Conservation (phyloP, 192 early-diverging fungal species). For the Dissophora ornata region DNA sequence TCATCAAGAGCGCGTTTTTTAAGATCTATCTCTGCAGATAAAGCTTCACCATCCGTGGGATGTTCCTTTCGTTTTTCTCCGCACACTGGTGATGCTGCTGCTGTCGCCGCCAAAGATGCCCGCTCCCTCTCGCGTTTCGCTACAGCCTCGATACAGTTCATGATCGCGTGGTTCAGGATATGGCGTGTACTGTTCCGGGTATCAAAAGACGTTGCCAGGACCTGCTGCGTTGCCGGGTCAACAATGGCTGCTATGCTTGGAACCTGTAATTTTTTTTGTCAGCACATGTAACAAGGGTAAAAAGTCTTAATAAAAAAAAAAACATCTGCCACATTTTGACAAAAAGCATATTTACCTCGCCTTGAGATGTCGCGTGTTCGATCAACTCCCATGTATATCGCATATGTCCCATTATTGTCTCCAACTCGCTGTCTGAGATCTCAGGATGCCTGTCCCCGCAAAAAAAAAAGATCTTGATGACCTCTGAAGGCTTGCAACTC, state of each 20-base stretch:
- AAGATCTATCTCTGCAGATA: slow-evolving; percentile 5
- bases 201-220: slow-evolving; percentile 63
- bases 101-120: not conserved
- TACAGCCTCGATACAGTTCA: slow-evolving; percentile 80
- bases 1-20: not conserved
- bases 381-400: slow-evolving; percentile 28
- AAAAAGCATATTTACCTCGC: slow-evolving; percentile 42
- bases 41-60: slow-evolving; percentile 1
- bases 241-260: slow-evolving; percentile 65
- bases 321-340: not conserved
- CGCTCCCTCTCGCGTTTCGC: slow-evolving; percentile 66
- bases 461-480: slow-evolving; percentile 71
- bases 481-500: slow-evolving; percentile 60
- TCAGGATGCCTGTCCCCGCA: slow-evolving; percentile 55
- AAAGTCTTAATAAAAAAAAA: no score
- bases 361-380: slow-evolving; percentile 32
- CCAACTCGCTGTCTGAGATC: slow-evolving; percentile 55
- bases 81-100: slow-evolving; percentile 16
- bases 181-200: slow-evolving; percentile 60
- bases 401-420: slow-evolving; percentile 55
- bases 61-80: slow-evolving; percentile 40
- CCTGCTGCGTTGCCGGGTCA: slow-evolving; percentile 60
- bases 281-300: no score
- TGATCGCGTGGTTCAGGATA: slow-evolving; percentile 82
- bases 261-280: no score